phyloP scores from a whole-genome alignment of 1,284 basidiomycete species.

The Golubevia sp. region DNA sequence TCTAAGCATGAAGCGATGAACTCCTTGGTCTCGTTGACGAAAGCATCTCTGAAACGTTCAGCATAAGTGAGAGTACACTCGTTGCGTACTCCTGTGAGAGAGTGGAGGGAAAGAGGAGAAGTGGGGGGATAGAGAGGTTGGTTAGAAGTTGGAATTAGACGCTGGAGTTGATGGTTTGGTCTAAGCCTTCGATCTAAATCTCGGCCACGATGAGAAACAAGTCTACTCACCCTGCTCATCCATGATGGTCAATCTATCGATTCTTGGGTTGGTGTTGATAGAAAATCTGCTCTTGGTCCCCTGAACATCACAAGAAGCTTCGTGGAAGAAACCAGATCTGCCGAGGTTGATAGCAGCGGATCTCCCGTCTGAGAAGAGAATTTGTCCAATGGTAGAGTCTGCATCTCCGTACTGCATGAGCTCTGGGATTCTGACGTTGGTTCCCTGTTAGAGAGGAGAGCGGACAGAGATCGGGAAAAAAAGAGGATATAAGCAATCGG shows the following conservation, averaged over 20 bases:
- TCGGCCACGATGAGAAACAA: too few relatives aligned
- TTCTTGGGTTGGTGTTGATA: constrained; percentile 37
- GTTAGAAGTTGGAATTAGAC: too few relatives aligned
- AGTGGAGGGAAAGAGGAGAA: too few relatives aligned
- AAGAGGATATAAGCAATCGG: too few relatives aligned
- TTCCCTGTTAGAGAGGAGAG: too few relatives aligned
- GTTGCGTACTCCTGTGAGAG: too few relatives aligned
- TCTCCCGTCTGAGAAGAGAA: constrained; percentile 33
- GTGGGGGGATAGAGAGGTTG: too few relatives aligned
- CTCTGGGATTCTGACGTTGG: constrained; percentile 40
- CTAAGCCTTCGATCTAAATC: too few relatives aligned
- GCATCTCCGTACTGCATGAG: constrained; percentile 31
- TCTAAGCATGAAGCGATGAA: constrained; percentile 4
- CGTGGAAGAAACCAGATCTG: constrained; percentile 15
- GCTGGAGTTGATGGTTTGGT: too few relatives aligned
- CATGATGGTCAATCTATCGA: constrained; percentile 36
- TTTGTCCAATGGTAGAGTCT: constrained; percentile 38
- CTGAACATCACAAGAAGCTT: constrained; percentile 28
- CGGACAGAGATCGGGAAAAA: too few relatives aligned
- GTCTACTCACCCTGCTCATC: constrained; percentile 46
- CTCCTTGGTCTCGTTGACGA: constrained; percentile 31
- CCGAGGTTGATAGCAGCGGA: constrained; percentile 28
- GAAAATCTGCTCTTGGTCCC: constrained; percentile 38
- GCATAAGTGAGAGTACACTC: constrained; percentile 22
- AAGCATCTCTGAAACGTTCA: constrained; percentile 42